Evolutionary conservation across 495 filamentous ascomycete species (phyloP).

Genomic region (Penicillium salamii): DNA sequence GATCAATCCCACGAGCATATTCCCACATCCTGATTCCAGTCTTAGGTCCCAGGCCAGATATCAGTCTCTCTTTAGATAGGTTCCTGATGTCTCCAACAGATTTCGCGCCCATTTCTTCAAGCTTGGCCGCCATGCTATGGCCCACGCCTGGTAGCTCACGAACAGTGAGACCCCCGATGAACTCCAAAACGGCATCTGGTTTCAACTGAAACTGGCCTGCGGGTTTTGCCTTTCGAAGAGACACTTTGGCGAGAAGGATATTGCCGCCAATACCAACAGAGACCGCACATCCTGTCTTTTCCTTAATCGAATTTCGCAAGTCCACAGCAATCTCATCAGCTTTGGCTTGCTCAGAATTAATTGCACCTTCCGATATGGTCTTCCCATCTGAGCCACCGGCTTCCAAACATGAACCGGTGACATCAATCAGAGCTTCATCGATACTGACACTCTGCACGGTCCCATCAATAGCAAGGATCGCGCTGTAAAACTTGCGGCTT

Average conservation of each 20-base stretch:
- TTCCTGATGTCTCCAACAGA: conserved; percentile 78
- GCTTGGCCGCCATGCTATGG: conserved; percentile 74
- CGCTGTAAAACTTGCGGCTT: conserved; percentile 81
- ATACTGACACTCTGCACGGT: conserved; percentile 94
- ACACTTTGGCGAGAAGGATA: conserved; percentile 85
- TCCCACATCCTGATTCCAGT: conserved; percentile 91
- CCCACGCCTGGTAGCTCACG: conserved; percentile 86
- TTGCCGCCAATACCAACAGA: conserved; percentile 95
- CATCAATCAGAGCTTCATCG: conserved; percentile 86
- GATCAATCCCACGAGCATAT: conserved; percentile 86
- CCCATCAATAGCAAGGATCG: conserved; percentile 74
- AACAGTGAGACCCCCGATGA: conserved; percentile 72
- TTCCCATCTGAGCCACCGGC: conserved; percentile 66
- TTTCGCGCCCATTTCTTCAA: conserved; percentile 83
- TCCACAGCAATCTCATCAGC: conserved; percentile 68
- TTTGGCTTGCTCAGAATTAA: conserved; percentile 78
- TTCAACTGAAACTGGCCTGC: conserved; percentile 87
- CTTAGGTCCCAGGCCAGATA: conserved; percentile 76
- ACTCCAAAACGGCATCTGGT: conserved; percentile 71
- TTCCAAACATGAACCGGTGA: conserved; percentile 63
- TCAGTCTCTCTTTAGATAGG: conserved; percentile 68
- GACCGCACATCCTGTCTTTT: conserved; percentile 77
- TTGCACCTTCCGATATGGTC: conserved; percentile 66
- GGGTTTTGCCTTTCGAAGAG: conserved; percentile 88
- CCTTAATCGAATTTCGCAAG: conserved; percentile 66